Percentiles rank a stretch among this genome's conserved stretches.
phyloP scores from a whole-genome alignment of 371 early-diverging fungal species.

The Mucor saturninus region DNA sequence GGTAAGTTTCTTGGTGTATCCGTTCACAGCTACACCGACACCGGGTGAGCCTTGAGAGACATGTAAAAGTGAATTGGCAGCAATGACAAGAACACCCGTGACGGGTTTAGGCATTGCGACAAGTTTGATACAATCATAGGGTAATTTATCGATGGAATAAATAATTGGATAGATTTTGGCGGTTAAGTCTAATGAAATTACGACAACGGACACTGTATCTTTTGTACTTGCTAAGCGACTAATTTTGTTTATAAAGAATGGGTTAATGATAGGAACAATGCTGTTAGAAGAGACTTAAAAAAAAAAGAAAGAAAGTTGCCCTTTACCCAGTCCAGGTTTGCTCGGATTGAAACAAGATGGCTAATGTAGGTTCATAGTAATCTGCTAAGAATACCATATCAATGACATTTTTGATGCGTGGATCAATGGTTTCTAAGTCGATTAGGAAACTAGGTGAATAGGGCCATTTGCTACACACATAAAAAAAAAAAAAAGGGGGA shows the following conservation, averaged over 20 bases:
- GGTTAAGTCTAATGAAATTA: conserved; percentile 85
- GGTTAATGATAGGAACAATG: no score
- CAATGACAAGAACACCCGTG: conserved; percentile 85
- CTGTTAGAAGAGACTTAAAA: no score
- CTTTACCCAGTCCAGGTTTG: conserved; percentile 89
- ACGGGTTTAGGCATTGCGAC: conserved; percentile 83
- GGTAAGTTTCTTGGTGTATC: conserved; percentile 57
- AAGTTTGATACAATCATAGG: conserved; percentile 79
- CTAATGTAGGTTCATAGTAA: conserved; percentile 93
- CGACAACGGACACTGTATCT: conserved; percentile 82
- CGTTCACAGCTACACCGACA: conserved; percentile 78
- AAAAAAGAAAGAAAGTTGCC: no score
- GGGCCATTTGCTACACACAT: conserved; percentile 60
- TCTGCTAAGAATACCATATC: conserved; percentile 91
- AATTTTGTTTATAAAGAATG: not conserved
- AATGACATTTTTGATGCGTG: conserved; percentile 79
- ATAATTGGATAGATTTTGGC: conserved; percentile 81
- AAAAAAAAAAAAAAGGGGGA: conserved; percentile 7
- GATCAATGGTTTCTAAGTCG: conserved; percentile 68
- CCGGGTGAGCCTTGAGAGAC: conserved; percentile 86
- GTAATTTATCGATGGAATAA: conserved; percentile 77
- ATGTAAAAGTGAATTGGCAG: conserved; percentile 83
- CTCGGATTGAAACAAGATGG: conserved; percentile 85
- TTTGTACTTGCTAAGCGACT: conserved; percentile 71
- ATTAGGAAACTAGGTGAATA: conserved; percentile 85